A percentile compares a stretch with the other conserved stretches of the same genome.
Evolutionary conservation across 169 alveolate genomes (phyloP).

Genomic region (Cryptosporidium muris): DNA sequence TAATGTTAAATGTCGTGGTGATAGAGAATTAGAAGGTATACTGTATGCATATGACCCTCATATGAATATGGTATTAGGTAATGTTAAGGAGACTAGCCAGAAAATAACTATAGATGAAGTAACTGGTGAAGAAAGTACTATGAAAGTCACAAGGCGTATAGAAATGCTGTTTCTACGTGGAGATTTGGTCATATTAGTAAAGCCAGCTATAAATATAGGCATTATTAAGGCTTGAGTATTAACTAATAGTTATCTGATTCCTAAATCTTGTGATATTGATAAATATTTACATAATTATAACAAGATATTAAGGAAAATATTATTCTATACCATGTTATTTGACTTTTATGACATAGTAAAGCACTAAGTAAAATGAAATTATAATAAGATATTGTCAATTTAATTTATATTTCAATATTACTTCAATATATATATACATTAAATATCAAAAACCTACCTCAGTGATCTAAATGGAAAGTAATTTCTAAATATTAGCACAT

Average conservation of each 20-base stretch:
- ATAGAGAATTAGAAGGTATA: slow-evolving; percentile 88
- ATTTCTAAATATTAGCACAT: neutral
- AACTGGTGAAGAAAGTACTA: slow-evolving; percentile 72
- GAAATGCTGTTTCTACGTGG: slow-evolving; percentile 88
- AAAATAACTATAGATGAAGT: slow-evolving; percentile 71
- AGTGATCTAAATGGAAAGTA: slow-evolving; percentile 27
- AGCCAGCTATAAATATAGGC: slow-evolving; percentile 76
- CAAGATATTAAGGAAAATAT: slow-evolving; percentile 27
- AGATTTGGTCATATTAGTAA: slow-evolving; percentile 87
- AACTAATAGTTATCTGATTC: neutral
- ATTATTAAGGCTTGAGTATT: neutral
- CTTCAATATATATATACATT: neutral
- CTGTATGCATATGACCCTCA: slow-evolving; percentile 92
- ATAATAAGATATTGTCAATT: neutral
- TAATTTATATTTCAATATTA: neutral
- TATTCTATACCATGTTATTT: slow-evolving; percentile 64
- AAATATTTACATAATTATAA: slow-evolving; percentile 32
- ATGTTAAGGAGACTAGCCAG: slow-evolving; percentile 86
- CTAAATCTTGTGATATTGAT: neutral
- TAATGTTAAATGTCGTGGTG: slow-evolving; percentile 88
- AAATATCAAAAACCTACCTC: slow-evolving; percentile 15
- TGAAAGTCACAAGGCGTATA: slow-evolving; percentile 76
- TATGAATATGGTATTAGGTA: slow-evolving; percentile 89
- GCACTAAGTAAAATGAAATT: slow-evolving; percentile 5
- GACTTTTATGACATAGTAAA: slow-evolving; percentile 47